Base-by-base conservation (phyloP, 1,284 basidiomycete species). In the Cystobasidium slooffiae region DNA sequence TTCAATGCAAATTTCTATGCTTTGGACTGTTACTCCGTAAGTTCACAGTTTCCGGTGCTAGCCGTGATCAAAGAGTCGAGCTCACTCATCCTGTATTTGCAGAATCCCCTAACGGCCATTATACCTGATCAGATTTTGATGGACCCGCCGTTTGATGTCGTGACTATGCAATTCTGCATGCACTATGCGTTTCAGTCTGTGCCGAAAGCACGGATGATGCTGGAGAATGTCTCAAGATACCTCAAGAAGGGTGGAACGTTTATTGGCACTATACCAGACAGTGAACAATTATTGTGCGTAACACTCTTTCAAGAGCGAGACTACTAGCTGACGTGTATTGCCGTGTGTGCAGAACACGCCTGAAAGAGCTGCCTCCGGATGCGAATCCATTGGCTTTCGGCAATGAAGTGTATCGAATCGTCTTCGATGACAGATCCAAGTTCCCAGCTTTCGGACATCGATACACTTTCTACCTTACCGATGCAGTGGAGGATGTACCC, bases 111-210 rank as follows among this genome's bases (percentile, higher is more conserved):
- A 53, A 85, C 86, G 9, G 87, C 88, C 59, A 88, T 86, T 18
- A 86, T 97, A n/a, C 85, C 91, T 0, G 84, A 87, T 16, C 84
- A 87, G 86, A 75, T 86, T 81, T 5, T 79, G 31, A 83, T 85
- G 16, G 77, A 83, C 18, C 81, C 77, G 43, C 89, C 88, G 12
- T 97, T 97, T 81, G 95, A 98, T 82, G 93, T 93, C 64, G 93
- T 99, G 22, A 92, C 93, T 1, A 91, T 98, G 90, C 97, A 99
- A 82, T 99, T 99, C 83, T 99, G 96, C 84, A 97, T 99, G 93
- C 97, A 99, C 83, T 99, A 99, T 81, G 97, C 96, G 8, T 99
- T 98, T 82, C 94, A 98, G 81, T 90, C 87, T 51, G 88, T 89
- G 41, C 84, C 87, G 67, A 97, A 97, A 82, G 93, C 90, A 37